A percentile compares a stretch with the other conserved stretches of the same genome.
These are phyloP conservation scores for Solanum neorickii DNA, from an alignment of 257 asterid genomes.

Conservation along the genomic window DNA sequence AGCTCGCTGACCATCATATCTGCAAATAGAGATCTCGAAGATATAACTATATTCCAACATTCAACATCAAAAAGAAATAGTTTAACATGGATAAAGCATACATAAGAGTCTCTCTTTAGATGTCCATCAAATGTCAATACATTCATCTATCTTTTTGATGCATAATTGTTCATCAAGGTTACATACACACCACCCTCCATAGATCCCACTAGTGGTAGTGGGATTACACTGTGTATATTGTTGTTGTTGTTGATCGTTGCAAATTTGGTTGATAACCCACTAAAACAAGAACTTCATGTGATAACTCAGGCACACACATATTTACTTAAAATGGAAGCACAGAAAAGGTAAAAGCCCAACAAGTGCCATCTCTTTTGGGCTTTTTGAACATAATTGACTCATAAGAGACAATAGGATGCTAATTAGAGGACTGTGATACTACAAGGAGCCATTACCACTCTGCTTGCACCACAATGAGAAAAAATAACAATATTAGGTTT, in stretches of 20 bases:
- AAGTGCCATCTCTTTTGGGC: not conserved
- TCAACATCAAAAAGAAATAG: not conserved
- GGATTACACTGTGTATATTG: not conserved
- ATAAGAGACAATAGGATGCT: not conserved
- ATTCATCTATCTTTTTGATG: not conserved
- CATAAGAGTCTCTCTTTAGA: not conserved
- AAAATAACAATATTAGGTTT: not conserved
- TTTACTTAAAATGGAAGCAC: not conserved
- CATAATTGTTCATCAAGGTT: not conserved
- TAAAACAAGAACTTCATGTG: not conserved
- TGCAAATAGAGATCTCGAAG: conserved; percentile 17
- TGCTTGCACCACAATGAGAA: not conserved
- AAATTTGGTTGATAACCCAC: not conserved
- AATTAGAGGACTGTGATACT: not conserved
- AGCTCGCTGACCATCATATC: conserved; percentile 97
- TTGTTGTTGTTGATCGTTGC: not conserved
- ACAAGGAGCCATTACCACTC: not conserved
- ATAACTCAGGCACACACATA: not conserved
- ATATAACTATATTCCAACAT: not conserved
- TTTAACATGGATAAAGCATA: not conserved
- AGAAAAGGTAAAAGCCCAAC: not conserved
- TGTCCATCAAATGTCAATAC: not conserved
- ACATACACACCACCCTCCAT: not conserved
- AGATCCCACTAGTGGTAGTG: not conserved
- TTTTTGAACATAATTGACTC: not conserved